A percentile compares a stretch with the other conserved stretches of the same genome.
Evolutionary conservation across 2,329 filamentous ascomycete species (phyloP).

Genomic region (Hypoxylon sp.): DNA sequence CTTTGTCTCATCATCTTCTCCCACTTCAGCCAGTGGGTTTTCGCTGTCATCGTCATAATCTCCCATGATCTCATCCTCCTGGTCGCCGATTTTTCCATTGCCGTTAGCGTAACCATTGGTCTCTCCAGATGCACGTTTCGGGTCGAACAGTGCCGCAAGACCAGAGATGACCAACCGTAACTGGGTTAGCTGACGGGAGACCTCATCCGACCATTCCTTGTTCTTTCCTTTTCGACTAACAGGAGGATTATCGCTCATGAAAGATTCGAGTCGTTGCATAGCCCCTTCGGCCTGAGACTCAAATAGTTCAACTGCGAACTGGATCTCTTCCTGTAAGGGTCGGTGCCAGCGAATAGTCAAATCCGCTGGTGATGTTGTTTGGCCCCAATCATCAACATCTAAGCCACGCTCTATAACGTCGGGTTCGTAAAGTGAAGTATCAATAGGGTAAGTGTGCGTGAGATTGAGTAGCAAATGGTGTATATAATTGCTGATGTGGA

Average conservation of each 20-base stretch:
- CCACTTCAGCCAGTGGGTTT: slow-evolving; percentile 71
- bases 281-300: slow-evolving; percentile 85
- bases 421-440: slow-evolving; percentile 90
- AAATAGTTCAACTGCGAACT: slow-evolving; percentile 91
- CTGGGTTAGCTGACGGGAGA: slow-evolving; percentile 89
- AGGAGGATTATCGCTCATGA: slow-evolving; percentile 85
- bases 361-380: slow-evolving; percentile 77
- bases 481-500: slow-evolving; percentile 97
- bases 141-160: slow-evolving; percentile 89
- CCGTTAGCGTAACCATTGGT: slow-evolving; percentile 57
- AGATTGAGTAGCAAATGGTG: slow-evolving; percentile 95
- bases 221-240: slow-evolving; percentile 94
- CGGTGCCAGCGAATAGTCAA: slow-evolving; percentile 93
- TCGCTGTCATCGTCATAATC: slow-evolving; percentile 68
- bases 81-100: slow-evolving; percentile 55
- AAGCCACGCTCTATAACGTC: slow-evolving; percentile 77
- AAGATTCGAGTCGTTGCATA: slow-evolving; percentile 77
- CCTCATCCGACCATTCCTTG: slow-evolving; percentile 98
- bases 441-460: slow-evolving; percentile 92
- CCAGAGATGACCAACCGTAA: slow-evolving; percentile 91
- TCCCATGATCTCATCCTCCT: slow-evolving; percentile 65
- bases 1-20: slow-evolving; percentile 84
- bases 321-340: slow-evolving; percentile 81
- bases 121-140: slow-evolving; percentile 74
- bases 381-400: slow-evolving; percentile 86